Evolutionary conservation across 768 basidiomycete species (phyloP), one percentile per base, ranked within the genome.

Genomic region (Podaxis sp.): DNA sequence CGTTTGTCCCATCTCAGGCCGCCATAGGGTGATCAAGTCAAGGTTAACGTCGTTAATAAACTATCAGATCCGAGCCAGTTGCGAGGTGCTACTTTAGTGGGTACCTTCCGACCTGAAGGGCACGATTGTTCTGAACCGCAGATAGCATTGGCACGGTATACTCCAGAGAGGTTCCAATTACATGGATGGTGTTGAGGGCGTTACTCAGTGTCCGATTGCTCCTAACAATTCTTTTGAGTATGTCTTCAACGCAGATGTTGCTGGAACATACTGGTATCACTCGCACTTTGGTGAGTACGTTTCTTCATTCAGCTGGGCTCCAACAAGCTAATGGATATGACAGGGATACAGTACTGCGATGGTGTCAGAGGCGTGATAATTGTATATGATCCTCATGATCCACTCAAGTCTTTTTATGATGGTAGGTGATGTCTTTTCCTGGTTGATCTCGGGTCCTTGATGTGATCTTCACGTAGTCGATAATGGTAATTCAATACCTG

Each of bases 111-210:
- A 7, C 18, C 5, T n/a, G 14, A 18, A n/a, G 14, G 0, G 42
- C 42, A 1, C 6, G 11, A 16, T 1, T 44, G 18, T 6, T 44
- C 42, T 44, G 42, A 44, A 44, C 42, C 14, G 47, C 18, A 40
- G 11, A 60, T 16, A 76, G 76, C 83, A 85, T 64, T 84, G 81
- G 82, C 83, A 84, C 63, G 82, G 83, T 3, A 65, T 84, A 51
- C 74, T 70, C 52, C 82, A 84, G 64, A 66, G 68, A 0, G 61
- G 63, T 2, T 75, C 77, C 7, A 79, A 75, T 59, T 80, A 71
- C 68, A 78, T 73, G 0, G 83, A 85, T 57, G 83, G 83, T 5
- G 62, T 72, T 1, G 68, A 70, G 1, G 64, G 71, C 47, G 72
- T 82, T 1, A 80, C 74, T 11, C 81, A 83, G 62, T 83, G 82